Evolutionary conservation across 1,139 yeast genomes (phyloP).

Genomic region (Meyerozyma sp.): DNA sequence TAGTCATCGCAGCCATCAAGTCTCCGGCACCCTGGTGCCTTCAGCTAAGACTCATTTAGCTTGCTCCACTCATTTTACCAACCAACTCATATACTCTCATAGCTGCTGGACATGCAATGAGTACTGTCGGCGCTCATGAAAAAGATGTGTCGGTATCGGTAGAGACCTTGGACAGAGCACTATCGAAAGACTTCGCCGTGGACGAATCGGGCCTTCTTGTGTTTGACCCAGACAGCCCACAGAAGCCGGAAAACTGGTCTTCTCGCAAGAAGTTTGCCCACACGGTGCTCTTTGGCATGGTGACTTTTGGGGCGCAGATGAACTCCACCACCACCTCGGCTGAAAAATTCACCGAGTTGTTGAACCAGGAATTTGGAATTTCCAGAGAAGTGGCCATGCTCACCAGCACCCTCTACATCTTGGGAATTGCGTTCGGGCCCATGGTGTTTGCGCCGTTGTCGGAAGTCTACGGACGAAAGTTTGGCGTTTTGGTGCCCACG

Average conservation of each 20-base stretch:
- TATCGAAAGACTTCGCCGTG: neutral
- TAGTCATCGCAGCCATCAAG: too few species aligned
- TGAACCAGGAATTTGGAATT: constrained; percentile 18
- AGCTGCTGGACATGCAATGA: neutral
- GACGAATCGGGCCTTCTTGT: neutral
- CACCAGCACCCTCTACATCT: constrained; percentile 31
- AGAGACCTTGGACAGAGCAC: neutral
- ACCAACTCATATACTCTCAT: neutral
- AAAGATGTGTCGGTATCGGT: neutral
- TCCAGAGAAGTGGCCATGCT: constrained; percentile 20
- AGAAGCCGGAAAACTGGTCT: constrained; percentile 32
- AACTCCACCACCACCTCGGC: constrained; percentile 34
- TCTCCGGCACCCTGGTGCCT: too few species aligned
- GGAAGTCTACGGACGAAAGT: constrained; percentile 12
- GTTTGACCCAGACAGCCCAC: constrained; percentile 16
- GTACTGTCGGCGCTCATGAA: neutral
- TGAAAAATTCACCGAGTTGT: neutral
- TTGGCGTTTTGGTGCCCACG: neutral
- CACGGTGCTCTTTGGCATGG: constrained; percentile 33
- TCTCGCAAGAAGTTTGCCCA: constrained; percentile 24
- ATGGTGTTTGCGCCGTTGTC: constrained; percentile 33
- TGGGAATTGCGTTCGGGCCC: constrained; percentile 38
- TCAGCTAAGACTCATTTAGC: too few species aligned
- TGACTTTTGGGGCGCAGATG: constrained; percentile 40
- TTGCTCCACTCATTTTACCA: too few species aligned